Conservation (phyloP, 176 grass and related monocot species). For the Saccharum spontaneum region DNA sequence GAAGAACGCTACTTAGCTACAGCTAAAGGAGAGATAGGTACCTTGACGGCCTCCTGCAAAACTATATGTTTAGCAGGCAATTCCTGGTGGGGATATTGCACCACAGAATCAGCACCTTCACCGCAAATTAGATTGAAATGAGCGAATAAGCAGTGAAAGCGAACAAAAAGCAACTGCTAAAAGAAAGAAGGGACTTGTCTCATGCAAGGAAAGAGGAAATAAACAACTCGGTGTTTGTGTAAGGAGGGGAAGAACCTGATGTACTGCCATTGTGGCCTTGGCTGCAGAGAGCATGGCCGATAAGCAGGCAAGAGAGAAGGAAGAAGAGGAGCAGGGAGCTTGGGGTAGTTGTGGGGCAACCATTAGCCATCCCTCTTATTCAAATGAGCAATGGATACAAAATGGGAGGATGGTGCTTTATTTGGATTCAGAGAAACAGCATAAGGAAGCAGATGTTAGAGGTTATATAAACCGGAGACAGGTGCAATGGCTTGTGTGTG, state of each 20-base stretch:
- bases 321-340: slow-evolving; percentile 56
- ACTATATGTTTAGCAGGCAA: slow-evolving; percentile 32
- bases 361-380: slow-evolving; percentile 47
- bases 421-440: slow-evolving; percentile 49
- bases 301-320: slow-evolving; percentile 55
- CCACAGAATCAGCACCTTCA: slow-evolving; percentile 50
- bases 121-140: slow-evolving; percentile 19
- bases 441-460: slow-evolving; percentile 35
- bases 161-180: slow-evolving; percentile 9
- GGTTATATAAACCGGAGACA: slow-evolving; percentile 39
- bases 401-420: slow-evolving; percentile 43
- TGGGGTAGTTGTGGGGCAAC: slow-evolving; percentile 35
- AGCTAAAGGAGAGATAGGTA: slow-evolving; percentile 4
- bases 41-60: slow-evolving; percentile 41
- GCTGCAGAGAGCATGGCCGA: slow-evolving; percentile 46
- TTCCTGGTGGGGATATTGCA: slow-evolving; percentile 35
- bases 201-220: slow-evolving; percentile 19
- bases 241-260: slow-evolving; percentile 27
- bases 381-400: slow-evolving; percentile 38
- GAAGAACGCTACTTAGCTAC: background rate
- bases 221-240: background rate
- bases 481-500: slow-evolving; percentile 29
- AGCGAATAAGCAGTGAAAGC: background rate
- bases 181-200: background rate
- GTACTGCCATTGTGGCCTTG: slow-evolving; percentile 42